Conservation (phyloP, 106 monocot species). For the Triglochin maritima region DNA sequence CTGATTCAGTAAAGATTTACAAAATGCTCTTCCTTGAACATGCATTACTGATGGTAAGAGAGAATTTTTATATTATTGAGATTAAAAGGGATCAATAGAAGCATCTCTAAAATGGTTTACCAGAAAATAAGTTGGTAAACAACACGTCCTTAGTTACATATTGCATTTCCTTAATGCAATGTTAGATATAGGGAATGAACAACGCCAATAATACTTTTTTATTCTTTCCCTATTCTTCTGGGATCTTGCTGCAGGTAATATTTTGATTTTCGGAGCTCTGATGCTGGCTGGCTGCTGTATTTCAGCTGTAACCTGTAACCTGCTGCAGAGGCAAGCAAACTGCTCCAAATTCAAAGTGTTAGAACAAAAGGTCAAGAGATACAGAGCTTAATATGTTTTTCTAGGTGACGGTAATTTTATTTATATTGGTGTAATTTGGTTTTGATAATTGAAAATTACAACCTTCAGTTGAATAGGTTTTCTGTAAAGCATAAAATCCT, state of each 20-base stretch:
- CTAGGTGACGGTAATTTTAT: background rate
- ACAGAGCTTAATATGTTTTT: background rate
- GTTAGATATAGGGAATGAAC: background rate
- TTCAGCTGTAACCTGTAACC: conserved; percentile 3
- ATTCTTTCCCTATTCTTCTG: background rate
- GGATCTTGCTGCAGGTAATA: background rate
- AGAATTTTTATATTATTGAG: too few relatives aligned
- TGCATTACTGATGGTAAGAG: too few relatives aligned
- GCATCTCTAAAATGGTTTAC: background rate
- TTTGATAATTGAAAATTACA: too few relatives aligned
- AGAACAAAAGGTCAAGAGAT: background rate
- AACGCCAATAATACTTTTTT: too few relatives aligned
- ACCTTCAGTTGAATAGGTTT: too few relatives aligned
- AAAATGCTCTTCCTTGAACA: too few relatives aligned
- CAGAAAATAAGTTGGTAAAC: conserved; percentile 7
- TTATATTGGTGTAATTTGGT: background rate
- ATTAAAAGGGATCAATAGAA: too few relatives aligned
- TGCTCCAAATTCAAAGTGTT: background rate
- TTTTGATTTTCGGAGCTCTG: too few relatives aligned
- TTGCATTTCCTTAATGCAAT: conserved; percentile 3
- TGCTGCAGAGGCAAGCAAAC: conserved; percentile 1
- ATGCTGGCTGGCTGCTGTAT: background rate
- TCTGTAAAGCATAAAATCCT: background rate
- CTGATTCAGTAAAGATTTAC: too few relatives aligned
- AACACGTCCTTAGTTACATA: background rate